These are phyloP conservation scores for Trichosporon faecale DNA, from an alignment of 1,284 basidiomycete genomes.

Conservation along the genomic window DNA sequence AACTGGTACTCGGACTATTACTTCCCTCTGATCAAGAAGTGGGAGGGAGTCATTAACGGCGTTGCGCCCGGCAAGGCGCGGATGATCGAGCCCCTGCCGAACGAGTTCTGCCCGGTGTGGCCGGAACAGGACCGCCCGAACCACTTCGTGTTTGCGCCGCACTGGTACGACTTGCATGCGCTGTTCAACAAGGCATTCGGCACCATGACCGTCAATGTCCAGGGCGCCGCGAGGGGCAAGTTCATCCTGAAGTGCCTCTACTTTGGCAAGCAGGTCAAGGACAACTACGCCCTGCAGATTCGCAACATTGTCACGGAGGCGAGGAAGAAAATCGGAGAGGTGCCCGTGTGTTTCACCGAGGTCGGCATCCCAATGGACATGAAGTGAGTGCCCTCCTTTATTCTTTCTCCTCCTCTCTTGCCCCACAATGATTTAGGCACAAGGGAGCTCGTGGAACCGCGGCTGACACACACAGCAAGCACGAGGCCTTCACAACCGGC, in stretches of 20 bases:
- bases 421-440: no score
- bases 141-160: slow-evolving; percentile 83
- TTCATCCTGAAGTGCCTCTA: slow-evolving; percentile 75
- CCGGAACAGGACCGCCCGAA: slow-evolving; percentile 61
- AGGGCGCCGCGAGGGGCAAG: slow-evolving; percentile 80
- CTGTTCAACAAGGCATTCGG: slow-evolving; percentile 78
- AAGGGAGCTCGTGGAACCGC: no score
- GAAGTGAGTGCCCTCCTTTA: slow-evolving; percentile 61
- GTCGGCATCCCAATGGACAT: slow-evolving; percentile 91
- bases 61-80: slow-evolving; percentile 56
- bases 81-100: slow-evolving; percentile 79
- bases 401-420: not conserved
- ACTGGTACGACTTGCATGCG: slow-evolving; percentile 89
- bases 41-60: slow-evolving; percentile 64
- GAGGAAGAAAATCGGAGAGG: slow-evolving; percentile 67
- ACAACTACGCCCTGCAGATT: slow-evolving; percentile 79
- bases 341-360: slow-evolving; percentile 80
- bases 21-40: slow-evolving; percentile 72
- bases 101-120: slow-evolving; percentile 84
- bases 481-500: slow-evolving; percentile 66
- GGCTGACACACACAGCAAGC: slow-evolving; percentile 57
- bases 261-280: slow-evolving; percentile 74
- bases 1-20: slow-evolving; percentile 85
- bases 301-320: slow-evolving; percentile 69
- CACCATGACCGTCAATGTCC: slow-evolving; percentile 81